Conservation (phyloP, 305 asterid species). For the Solanum hybrid region DNA sequence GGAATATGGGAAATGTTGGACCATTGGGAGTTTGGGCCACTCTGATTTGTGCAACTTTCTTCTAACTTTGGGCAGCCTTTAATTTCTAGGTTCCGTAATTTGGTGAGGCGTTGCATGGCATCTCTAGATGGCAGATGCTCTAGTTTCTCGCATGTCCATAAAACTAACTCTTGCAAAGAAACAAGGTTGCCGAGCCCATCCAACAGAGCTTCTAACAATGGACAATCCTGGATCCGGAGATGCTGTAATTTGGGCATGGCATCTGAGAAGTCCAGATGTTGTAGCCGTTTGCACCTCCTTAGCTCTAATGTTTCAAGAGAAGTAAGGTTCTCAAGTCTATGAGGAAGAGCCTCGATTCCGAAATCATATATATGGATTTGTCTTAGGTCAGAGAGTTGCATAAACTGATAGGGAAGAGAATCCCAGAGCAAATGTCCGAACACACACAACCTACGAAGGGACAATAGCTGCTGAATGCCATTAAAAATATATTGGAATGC, state of each 20-base stretch:
- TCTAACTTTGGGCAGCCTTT: neutral
- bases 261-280: neutral
- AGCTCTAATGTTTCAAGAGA: neutral
- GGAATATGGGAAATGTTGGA: neutral
- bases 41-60: neutral
- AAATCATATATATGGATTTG: neutral
- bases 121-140: neutral
- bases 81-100: neutral
- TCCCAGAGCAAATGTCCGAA: neutral
- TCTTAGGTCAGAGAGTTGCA: neutral
- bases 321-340: conserved; percentile 11
- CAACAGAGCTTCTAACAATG: neutral
- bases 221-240: neutral
- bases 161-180: neutral
- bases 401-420: neutral
- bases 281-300: neutral
- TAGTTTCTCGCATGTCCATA: neutral
- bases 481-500: neutral
- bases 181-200: neutral
- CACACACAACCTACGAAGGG: neutral
- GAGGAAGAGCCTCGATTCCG: conserved; percentile 9
- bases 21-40: neutral
- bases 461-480: neutral
- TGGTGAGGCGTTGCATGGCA: neutral
- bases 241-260: neutral